Evolutionary conservation across 2,329 filamentous ascomycete genomes (phyloP), one percentile per base, ranked within the genome.

Genomic region (Camptophora hylomeconis): DNA sequence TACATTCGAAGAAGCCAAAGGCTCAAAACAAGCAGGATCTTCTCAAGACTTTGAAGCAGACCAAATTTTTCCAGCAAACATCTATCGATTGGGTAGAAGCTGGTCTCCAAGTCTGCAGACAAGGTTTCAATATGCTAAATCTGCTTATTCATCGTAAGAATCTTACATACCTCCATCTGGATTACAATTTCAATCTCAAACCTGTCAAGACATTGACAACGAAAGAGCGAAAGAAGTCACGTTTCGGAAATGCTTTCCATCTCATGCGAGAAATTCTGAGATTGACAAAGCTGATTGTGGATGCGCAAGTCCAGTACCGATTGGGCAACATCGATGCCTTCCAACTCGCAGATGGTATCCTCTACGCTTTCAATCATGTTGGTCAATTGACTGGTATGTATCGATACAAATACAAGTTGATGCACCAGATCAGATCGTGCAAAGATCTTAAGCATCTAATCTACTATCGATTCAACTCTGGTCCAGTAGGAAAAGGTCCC

Each of bases 41-140:
- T 33, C 70, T 95, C 52, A 75, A 74, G 45, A 92, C 83, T 6
- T 58, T 98, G 42, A 95, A 94, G 57, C 76, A 83, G 44, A 98
- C 89, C 26, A 98, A 98, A 50, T 98, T 98, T 62, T 98, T 98
- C 68, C 92, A 98, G 57, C 89, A 95, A 57, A 98, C 89, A 3
- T 93, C 83, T 6, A 95, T 98, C 40, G 89, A 98, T 53, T 98
- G 89, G 89, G 89, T 98, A 22, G 89, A 98, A 61, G 89, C 92
- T 45, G 89, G 92, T 60, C 68, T 98, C 49, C 92, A 98, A 60
- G 89, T 98, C 38, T 98, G 89, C 54, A 75, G 89, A 28, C 89
- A 98, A 53, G 89, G 89, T 31, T 98, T 94, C 67, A 98, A 98
- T 60, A 98, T 98, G 87, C 65, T 98, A 35, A 98, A 98, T 48